Percentiles rank a stretch among this genome's conserved stretches.
phyloP scores from a whole-genome alignment of 352 stramenopile species.

The Plasmopara muralis region DNA sequence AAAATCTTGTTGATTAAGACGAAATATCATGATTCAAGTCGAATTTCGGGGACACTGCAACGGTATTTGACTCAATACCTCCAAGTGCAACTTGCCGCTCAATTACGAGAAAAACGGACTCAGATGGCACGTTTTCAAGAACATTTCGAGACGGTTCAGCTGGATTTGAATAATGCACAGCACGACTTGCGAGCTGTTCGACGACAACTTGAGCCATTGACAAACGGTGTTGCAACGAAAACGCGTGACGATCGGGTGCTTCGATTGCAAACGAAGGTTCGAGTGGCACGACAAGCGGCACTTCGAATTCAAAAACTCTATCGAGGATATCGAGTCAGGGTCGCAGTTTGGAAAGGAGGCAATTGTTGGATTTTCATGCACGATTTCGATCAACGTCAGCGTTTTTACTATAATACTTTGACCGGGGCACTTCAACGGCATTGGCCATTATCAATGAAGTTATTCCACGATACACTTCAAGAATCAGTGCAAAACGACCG shows the following conservation, averaged over 20 bases:
- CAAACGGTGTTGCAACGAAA: constrained; percentile 70
- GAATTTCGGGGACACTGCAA: constrained; percentile 84
- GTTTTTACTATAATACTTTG: constrained; percentile 83
- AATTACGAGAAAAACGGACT: constrained; percentile 66
- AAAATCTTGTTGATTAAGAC: constrained; percentile 83
- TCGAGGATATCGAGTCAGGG: constrained; percentile 62
- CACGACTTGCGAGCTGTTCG: constrained; percentile 61
- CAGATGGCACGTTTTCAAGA: constrained; percentile 50
- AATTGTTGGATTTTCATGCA: constrained; percentile 73
- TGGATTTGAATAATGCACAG: constrained; percentile 51
- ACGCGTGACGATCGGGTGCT: constrained; percentile 59
- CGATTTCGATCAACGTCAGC: constrained; percentile 19
- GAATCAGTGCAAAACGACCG: constrained; percentile 21
- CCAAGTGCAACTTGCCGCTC: constrained; percentile 84
- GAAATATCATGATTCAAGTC: constrained; percentile 80
- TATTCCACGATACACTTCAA: constrained; percentile 60
- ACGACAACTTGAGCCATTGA: constrained; percentile 83
- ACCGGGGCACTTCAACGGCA: constrained; percentile 58
- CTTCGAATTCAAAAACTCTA: constrained; percentile 79
- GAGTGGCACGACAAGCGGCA: constrained; percentile 48
- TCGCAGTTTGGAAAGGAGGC: constrained; percentile 53
- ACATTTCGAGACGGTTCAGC: constrained; percentile 49
- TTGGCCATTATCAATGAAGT: constrained; percentile 63
- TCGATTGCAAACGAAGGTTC: constrained; percentile 67
- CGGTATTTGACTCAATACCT: constrained; percentile 91